A percentile compares a stretch with the other conserved stretches of the same genome.
phyloP scores from a whole-genome alignment of 495 filamentous ascomycete genomes.

The Penicillium desertorum region DNA sequence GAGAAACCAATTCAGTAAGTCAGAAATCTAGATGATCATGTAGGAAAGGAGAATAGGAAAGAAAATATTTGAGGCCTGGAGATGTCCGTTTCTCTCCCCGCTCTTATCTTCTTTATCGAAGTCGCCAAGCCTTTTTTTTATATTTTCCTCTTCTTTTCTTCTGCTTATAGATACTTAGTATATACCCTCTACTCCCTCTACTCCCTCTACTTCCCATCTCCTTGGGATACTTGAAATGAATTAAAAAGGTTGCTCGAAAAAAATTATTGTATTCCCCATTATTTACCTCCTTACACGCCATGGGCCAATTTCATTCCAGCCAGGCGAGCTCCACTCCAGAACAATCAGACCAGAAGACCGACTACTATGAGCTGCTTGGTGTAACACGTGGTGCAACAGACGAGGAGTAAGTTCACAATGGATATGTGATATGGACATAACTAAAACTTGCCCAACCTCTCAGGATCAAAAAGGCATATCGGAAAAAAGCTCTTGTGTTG shows the following conservation, averaged over 20 bases:
- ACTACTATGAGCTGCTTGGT: slow-evolving; percentile 89
- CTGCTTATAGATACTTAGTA: neutral
- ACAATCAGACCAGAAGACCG: slow-evolving; percentile 57
- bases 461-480: slow-evolving; percentile 93
- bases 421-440: neutral
- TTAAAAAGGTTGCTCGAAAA: neutral
- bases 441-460: slow-evolving; percentile 11
- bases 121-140: neutral
- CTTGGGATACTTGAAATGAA: neutral
- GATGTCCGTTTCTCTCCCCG: neutral
- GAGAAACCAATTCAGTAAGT: neutral
- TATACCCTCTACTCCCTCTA: neutral
- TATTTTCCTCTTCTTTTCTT: neutral
- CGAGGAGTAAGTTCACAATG: slow-evolving; percentile 68
- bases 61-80: neutral
- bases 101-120: neutral
- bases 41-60: neutral
- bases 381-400: slow-evolving; percentile 69
- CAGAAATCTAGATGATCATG: neutral
- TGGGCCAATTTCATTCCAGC: slow-evolving; percentile 80
- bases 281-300: slow-evolving; percentile 30
- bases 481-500: slow-evolving; percentile 83
- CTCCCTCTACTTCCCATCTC: neutral
- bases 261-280: neutral
- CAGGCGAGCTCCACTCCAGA: slow-evolving; percentile 30